Evolutionary conservation across 2,329 filamentous ascomycete genomes (phyloP), one percentile per base, ranked within the genome.

Genomic region (Monosporascus sp.): DNA sequence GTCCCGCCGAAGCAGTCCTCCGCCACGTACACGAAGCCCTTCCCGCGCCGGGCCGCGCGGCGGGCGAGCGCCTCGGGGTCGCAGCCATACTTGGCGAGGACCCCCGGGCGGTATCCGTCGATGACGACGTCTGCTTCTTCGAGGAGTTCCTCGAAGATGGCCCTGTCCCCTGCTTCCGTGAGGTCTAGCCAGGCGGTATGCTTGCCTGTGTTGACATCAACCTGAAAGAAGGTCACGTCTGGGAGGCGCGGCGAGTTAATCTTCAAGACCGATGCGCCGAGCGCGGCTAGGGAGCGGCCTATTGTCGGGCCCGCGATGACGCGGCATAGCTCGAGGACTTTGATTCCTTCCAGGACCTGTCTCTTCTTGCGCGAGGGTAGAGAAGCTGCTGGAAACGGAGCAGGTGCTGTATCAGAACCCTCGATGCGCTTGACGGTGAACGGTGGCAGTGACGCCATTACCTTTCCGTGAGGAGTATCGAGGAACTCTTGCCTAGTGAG

Each of bases 271-370:
- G 86, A 80, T 7, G 88, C 88, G 2, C 88, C 88, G 64, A 90
- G 86, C 57, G 89, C 87, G n/a, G 85, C 86, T 0, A 91, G 77
- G 2, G 84, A 84, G 31, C 86, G 81, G 3, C 83, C 83, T 59
- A 91, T 84, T 5, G 85, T 82, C n/a, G 87, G 87, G 0, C 87
- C 87, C 3, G 88, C 88, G 58, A 91, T 89, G 62, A 91, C 85
- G 41, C 87, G 83, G 64, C 86, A 88, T 31, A 91, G 72, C 64
- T 92, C 88, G 5, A 91, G 77, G 6, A 91, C 87, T 58, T 86
- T 87, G 66, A 91, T 77, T 0, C 87, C 87, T 63, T 76, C 55
- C 73, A 83, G 61, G 60, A 73, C 69, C 11, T 69, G 68, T 43
- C 50, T 67, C 45, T 70, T 63, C 52, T 68, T 50, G 61, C 41